A percentile compares a stretch with the other conserved stretches of the same genome.
Evolutionary conservation across 176 grass and related monocot species (phyloP).

Genomic region (Tuctoria greenei): DNA sequence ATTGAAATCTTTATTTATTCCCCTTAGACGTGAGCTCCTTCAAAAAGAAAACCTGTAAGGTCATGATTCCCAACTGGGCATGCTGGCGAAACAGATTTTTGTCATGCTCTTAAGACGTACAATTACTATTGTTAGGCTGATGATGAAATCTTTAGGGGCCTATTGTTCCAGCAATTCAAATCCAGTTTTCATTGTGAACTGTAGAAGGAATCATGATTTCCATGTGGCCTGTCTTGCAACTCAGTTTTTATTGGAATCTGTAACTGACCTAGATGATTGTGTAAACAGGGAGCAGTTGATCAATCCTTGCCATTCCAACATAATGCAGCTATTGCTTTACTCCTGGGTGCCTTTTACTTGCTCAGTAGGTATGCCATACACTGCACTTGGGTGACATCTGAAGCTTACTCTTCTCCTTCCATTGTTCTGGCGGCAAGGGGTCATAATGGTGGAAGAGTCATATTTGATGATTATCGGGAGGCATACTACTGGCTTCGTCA

Average conservation of each 20-base stretch:
- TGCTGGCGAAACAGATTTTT: background rate
- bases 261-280: slow-evolving; percentile 30
- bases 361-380: slow-evolving; percentile 92
- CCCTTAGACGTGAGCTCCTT: background rate
- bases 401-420: slow-evolving; percentile 97
- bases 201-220: too few relatives aligned
- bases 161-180: too few relatives aligned
- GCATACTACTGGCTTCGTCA: slow-evolving; percentile 98
- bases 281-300: slow-evolving; percentile 75
- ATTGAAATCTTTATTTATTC: background rate
- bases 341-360: slow-evolving; percentile 94
- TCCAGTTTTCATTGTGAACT: too few relatives aligned
- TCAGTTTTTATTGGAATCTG: background rate
- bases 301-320: slow-evolving; percentile 83
- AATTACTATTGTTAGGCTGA: too few relatives aligned
- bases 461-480: slow-evolving; percentile 99
- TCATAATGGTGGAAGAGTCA: slow-evolving; percentile 79
- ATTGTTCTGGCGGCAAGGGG: slow-evolving; percentile 92
- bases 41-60: background rate
- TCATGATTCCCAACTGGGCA: background rate
- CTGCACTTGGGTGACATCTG: slow-evolving; percentile 98
- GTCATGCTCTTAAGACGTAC: background rate
- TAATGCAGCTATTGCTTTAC: slow-evolving; percentile 70
- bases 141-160: too few relatives aligned
- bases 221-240: background rate